A percentile compares a stretch with the other conserved stretches of the same genome.
Evolutionary conservation across 192 early-diverging fungal species (phyloP).

Genomic region (Coemansia asiatica): DNA sequence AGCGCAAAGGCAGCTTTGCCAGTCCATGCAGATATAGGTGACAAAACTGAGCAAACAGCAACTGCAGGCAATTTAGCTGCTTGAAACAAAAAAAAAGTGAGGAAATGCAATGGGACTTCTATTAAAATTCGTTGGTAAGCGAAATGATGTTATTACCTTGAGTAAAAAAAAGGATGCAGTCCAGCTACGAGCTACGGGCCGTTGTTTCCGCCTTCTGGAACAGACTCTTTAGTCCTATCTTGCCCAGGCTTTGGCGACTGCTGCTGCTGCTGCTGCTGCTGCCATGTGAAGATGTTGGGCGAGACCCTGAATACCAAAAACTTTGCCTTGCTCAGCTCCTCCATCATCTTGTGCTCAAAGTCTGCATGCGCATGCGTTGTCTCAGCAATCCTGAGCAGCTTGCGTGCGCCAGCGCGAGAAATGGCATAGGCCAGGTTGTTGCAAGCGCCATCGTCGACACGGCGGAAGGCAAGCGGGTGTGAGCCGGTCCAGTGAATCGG

Average conservation of each 20-base stretch:
- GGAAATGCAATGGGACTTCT: neutral
- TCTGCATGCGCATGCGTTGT: slow-evolving; percentile 44
- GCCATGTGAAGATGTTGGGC: slow-evolving; percentile 48
- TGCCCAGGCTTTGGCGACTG: too few species aligned
- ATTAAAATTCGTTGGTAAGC: too few species aligned
- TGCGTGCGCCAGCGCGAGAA: slow-evolving; percentile 41
- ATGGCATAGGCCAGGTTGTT: slow-evolving; percentile 53
- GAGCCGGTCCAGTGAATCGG: slow-evolving; percentile 23
- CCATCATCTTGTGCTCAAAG: slow-evolving; percentile 50
- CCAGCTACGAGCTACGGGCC: neutral
- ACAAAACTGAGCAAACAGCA: neutral
- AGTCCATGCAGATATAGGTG: neutral
- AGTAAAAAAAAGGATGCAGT: neutral
- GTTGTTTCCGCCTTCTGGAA: neutral
- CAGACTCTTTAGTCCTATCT: neutral
- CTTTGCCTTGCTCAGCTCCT: slow-evolving; percentile 35
- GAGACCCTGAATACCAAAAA: slow-evolving; percentile 48
- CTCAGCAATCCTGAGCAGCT: slow-evolving; percentile 38
- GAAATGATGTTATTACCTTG: too few species aligned
- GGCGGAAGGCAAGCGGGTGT: slow-evolving; percentile 28
- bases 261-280: slow-evolving; percentile 1
- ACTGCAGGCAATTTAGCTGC: neutral
- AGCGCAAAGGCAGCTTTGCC: neutral
- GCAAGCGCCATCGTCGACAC: slow-evolving; percentile 52
- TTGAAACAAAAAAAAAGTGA: neutral